Evolutionary conservation across 257 asterid species (phyloP).

Genomic region (Solanum infundibuliforme): DNA sequence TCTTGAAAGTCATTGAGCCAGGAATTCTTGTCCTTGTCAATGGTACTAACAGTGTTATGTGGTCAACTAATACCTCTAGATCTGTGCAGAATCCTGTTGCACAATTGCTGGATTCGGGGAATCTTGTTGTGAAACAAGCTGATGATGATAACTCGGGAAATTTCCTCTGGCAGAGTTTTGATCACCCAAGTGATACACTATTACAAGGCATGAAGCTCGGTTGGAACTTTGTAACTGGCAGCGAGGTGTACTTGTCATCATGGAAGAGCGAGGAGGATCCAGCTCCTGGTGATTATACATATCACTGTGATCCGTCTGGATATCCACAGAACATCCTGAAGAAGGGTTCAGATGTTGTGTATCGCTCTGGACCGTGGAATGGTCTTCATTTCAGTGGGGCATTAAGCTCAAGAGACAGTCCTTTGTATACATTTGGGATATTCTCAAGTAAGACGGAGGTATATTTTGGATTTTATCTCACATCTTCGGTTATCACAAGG

Average conservation of each 20-base stretch:
- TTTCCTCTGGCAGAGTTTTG: background rate
- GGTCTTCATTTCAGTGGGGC: slow-evolving; percentile 15
- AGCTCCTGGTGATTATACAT: slow-evolving; percentile 19
- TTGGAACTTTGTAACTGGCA: background rate
- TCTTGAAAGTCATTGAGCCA: background rate
- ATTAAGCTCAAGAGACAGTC: background rate
- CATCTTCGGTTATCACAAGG: slow-evolving; percentile 8
- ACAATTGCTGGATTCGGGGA: slow-evolving; percentile 13
- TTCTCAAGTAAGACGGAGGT: slow-evolving; percentile 14
- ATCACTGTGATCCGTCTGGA: slow-evolving; percentile 10
- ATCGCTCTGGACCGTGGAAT: slow-evolving; percentile 23
- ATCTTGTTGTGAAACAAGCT: slow-evolving; percentile 17
- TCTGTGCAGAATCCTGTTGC: background rate
- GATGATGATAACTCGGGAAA: background rate
- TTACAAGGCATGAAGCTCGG: slow-evolving; percentile 11
- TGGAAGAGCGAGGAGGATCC: slow-evolving; percentile 30
- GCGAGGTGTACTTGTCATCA: slow-evolving; percentile 13
- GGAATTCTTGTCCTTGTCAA: slow-evolving; percentile 10
- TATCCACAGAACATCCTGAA: slow-evolving; percentile 11
- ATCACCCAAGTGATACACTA: slow-evolving; percentile 2
- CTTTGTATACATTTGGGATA: background rate
- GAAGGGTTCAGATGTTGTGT: background rate
- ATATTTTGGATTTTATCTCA: background rate
- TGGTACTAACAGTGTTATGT: background rate
- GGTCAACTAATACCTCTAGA: slow-evolving; percentile 11